Evolutionary conservation across 1,139 yeast genomes (phyloP).

Genomic region (Yamadazyma epiphylla): DNA sequence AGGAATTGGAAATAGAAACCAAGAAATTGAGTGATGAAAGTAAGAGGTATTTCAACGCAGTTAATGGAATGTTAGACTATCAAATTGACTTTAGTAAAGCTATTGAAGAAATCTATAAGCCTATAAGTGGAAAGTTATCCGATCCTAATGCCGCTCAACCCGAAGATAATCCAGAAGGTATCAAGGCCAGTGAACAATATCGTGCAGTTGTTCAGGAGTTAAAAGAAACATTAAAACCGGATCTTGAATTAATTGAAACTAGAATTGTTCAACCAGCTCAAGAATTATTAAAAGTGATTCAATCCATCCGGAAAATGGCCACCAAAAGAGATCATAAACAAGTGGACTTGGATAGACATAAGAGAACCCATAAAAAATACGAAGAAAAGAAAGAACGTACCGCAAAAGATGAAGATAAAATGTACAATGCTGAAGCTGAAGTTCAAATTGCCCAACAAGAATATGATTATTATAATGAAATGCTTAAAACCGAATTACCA

Average conservation of each 20-base stretch:
- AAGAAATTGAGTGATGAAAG: constrained; percentile 88
- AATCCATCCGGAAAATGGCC: constrained; percentile 85
- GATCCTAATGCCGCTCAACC: constrained; percentile 84
- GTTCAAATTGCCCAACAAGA: constrained; percentile 91
- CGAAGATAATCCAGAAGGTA: constrained; percentile 95
- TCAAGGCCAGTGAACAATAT: constrained; percentile 89
- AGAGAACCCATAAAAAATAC: constrained; percentile 61
- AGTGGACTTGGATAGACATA: constrained; percentile 86
- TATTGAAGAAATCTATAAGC: constrained; percentile 93
- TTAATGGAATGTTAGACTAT: constrained; percentile 87
- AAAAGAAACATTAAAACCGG: constrained; percentile 85
- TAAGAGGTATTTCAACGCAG: constrained; percentile 83
- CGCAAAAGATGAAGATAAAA: constrained; percentile 83
- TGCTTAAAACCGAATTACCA: constrained; percentile 89
- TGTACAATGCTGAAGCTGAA: constrained; percentile 86
- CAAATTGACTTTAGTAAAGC: constrained; percentile 93
- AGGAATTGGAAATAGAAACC: constrained; percentile 85
- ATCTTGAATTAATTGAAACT: constrained; percentile 85
- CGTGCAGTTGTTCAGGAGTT: constrained; percentile 82
- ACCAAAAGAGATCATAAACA: constrained; percentile 94
- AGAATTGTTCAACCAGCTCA: constrained; percentile 91
- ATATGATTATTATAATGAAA: constrained; percentile 90
- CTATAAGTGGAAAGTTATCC: constrained; percentile 85
- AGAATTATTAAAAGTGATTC: constrained; percentile 78
- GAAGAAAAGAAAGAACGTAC: constrained; percentile 81